Conservation (phyloP, 352 stramenopile genomes). For the Phytophthora idaei region DNA sequence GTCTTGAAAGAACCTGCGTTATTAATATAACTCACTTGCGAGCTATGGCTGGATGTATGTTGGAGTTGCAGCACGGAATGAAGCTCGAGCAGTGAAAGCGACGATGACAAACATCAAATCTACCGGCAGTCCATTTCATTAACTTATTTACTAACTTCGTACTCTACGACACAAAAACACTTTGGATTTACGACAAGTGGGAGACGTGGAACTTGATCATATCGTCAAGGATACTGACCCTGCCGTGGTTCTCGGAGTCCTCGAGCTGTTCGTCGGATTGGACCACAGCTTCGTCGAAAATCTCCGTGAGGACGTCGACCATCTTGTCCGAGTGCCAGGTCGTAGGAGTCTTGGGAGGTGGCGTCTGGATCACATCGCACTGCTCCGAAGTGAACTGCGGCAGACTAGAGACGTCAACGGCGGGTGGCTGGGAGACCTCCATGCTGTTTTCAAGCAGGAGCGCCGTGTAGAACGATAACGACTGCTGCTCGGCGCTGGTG, state of each 20-base stretch:
- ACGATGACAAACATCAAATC: slow-evolving; percentile 19
- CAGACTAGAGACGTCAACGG: slow-evolving; percentile 22
- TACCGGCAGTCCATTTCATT: slow-evolving; percentile 4
- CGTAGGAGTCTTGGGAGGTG: slow-evolving; percentile 16
- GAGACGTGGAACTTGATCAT: slow-evolving; percentile 58
- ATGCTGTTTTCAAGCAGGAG: slow-evolving; percentile 30
- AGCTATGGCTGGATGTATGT: slow-evolving; percentile 8
- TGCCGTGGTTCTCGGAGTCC: slow-evolving; percentile 6
- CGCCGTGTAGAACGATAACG: slow-evolving; percentile 24
- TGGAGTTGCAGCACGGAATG: slow-evolving; percentile 21
- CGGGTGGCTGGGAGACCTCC: slow-evolving; percentile 20
- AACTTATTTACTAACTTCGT: slow-evolving; percentile 21
- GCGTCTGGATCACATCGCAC: slow-evolving; percentile 10
- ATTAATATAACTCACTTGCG: slow-evolving; percentile 1
- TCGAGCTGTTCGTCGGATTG: slow-evolving; percentile 19
- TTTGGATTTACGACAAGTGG: slow-evolving; percentile 31
- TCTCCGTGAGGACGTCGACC: slow-evolving; percentile 38
- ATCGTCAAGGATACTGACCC: slow-evolving; percentile 49
- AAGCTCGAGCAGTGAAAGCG: slow-evolving; percentile 20
- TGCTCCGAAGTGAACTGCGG: slow-evolving; percentile 14
- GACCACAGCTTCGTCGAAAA: slow-evolving; percentile 42
- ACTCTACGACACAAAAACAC: slow-evolving; percentile 2
- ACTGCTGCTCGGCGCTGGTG: slow-evolving; percentile 34
- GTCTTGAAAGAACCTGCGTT: neutral
- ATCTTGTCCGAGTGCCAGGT: slow-evolving; percentile 32